Evolutionary conservation across 441 rosid genomes (phyloP), one percentile per base, ranked within the genome.

Genomic region (Biscutella laevigata): DNA sequence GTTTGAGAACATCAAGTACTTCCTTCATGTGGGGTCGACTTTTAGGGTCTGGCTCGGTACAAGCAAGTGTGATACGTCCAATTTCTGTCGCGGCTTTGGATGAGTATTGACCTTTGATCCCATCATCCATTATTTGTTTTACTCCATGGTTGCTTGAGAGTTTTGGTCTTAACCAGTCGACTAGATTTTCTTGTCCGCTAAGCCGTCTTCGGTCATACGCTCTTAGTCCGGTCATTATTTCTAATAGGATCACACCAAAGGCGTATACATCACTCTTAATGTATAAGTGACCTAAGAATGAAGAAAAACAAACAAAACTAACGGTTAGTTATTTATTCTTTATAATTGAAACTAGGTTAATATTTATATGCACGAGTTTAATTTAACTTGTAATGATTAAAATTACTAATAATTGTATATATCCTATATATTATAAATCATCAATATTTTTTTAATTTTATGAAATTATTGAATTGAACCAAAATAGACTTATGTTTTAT

Each of bases 211-310:
- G 13, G 36, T 76, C 69, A 1, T 58, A 57, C 4, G 74, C 76
- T 38, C 65, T 63, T 39, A 46, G 45, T 15, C 84, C 80, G 0
- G 78, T 74, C 71, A 79, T 40, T 26, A 79, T 33, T 51, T 79
- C 82, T 3, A 76, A 70, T 15, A 79, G 32, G 10, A 79, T 80
- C 15, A 76, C 82, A 0, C 80, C 78, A 2, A 76, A 79, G 5
- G 76, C 74, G 3, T 74, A 79, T 17, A 74, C 82, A 5, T 76
- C 85, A 22, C 82, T 79, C 67, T 76, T 70, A 28, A 76, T 76
- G 2, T 72, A 77, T 30, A 77, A 58, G 58, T 76, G 85, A 6
- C 82, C 82, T 79, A 57, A 4, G 2, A 8, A 10, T 37, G n/a
- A n/a, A n/a, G n/a, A n/a, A n/a, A n/a, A n/a, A n/a, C n/a, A n/a